Evolutionary conservation across 169 alveolate genomes (phyloP), one percentile per base, ranked within the genome.

Genomic region (Theileria parva): DNA sequence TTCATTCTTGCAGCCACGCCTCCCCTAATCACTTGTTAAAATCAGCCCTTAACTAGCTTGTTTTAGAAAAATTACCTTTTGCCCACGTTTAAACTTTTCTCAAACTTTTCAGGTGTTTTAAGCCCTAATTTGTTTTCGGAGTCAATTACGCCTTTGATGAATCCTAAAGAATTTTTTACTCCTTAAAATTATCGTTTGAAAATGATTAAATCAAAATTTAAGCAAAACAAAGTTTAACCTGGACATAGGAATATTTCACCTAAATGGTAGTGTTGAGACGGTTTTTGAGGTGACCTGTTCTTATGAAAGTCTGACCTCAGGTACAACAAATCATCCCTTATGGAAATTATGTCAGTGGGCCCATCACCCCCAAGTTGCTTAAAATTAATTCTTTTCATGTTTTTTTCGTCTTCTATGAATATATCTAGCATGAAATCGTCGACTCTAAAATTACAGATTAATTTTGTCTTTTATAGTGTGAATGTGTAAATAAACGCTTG

Each of bases 181-280:
- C 59, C 59, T 27, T 67, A 37, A 37, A 67, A 28, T 25, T 67
- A 67, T 28, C 69, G 0, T 67, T 28, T 67, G 1, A 28, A 67
- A 67, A 1, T 13, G 17, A 32, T 67, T 3, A 32, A 57, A 11
- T 37, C 17, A 37, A 13, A 28, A 67, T 67, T 44, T 44, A 15
- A 4, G 53, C 17, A 15, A 25, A 59, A 30, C 12, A 63, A 11
- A 0, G 59, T 59, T 81, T 6, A 37, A 83, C 89, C 59, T 76
- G 89, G 89, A 32, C 89, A 83, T 21, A 83, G 3, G 28, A 76
- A 19, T 28, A 83, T 77, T 69, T 74, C 89, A 5, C 89, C 89
- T 25, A 83, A 75, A 59, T 83, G 80, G 50, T 76, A 74, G 75
- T 57, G 73, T 60, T 75, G 80, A 7, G 87, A 28, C 57, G 28